Evolutionary conservation across 768 basidiomycete species (phyloP).

Genomic region (Lyophyllum decastes): DNA sequence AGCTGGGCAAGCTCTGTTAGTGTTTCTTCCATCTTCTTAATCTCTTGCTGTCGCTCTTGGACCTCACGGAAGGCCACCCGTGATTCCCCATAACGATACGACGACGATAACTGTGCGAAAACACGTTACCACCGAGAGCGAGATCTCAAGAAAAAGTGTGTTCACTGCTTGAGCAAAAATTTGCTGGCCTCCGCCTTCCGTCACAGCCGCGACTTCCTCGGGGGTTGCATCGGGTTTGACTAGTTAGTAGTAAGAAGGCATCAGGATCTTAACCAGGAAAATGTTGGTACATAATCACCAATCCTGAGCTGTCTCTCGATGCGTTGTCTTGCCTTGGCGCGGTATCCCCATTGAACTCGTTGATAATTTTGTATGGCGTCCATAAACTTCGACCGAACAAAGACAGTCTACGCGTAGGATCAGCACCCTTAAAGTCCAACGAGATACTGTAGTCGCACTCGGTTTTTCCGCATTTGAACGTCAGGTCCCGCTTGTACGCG

Average conservation of each 20-base stretch:
- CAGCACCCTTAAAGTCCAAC: not conserved
- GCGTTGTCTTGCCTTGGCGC: constrained; percentile 62
- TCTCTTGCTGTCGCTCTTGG: constrained; percentile 84
- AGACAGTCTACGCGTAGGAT: constrained; percentile 44
- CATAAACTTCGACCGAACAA: constrained; percentile 69
- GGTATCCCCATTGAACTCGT: constrained; percentile 70
- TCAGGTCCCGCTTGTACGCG: constrained; percentile 29
- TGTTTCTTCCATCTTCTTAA: constrained; percentile 83
- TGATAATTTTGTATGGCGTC: constrained; percentile 82
- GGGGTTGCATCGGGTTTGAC: constrained; percentile 87
- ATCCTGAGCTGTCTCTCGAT: constrained; percentile 80
- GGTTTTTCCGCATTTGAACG: constrained; percentile 38
- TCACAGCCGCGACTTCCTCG: constrained; percentile 74
- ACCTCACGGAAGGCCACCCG: constrained; percentile 85
- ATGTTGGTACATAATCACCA: constrained; percentile 38
- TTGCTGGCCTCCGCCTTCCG: constrained; percentile 64
- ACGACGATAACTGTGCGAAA: constrained; percentile 59
- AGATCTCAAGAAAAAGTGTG: constrained; percentile 3
- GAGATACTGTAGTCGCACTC: constrained; percentile 24
- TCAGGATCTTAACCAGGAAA: not conserved
- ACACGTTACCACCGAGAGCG: not conserved
- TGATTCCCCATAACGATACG: constrained; percentile 83
- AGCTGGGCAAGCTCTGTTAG: constrained; percentile 87
- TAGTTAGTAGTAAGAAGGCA: constrained; percentile 32
- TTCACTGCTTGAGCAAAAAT: constrained; percentile 79